Conservation (phyloP, 1,139 yeast genomes). For the Hemisphaericaspora lyxosophila region DNA sequence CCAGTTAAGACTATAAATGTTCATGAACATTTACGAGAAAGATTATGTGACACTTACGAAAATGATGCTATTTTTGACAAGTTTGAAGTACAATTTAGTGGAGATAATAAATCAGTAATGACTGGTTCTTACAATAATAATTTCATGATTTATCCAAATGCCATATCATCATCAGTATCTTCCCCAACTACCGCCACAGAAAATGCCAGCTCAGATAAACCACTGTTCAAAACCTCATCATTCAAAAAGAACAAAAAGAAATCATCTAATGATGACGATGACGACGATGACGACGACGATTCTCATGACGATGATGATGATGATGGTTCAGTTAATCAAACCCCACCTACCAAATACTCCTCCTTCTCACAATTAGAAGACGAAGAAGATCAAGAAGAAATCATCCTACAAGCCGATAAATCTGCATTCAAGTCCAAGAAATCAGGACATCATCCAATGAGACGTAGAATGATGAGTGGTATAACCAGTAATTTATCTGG, state of each 20-base stretch:
- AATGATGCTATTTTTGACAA: slow-evolving; percentile 98
- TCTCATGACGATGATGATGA: slow-evolving; percentile 41
- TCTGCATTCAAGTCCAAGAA: slow-evolving; percentile 89
- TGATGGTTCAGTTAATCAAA: slow-evolving; percentile 40
- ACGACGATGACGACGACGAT: slow-evolving; percentile 29
- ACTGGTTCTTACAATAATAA: slow-evolving; percentile 97
- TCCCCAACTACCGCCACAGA: slow-evolving; percentile 14
- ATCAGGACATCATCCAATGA: slow-evolving; percentile 34
- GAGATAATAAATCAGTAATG: slow-evolving; percentile 90
- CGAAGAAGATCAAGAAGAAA: slow-evolving; percentile 66
- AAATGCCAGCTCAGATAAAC: slow-evolving; percentile 8
- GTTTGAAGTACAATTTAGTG: slow-evolving; percentile 93
- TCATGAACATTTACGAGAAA: slow-evolving; percentile 91
- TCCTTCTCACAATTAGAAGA: slow-evolving; percentile 36
- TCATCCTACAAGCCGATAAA: slow-evolving; percentile 95
- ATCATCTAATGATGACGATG: slow-evolving; percentile 13
- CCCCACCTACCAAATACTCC: slow-evolving; percentile 34
- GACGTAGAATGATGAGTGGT: slow-evolving; percentile 49
- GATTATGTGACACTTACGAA: slow-evolving; percentile 95
- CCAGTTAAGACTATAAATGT: slow-evolving; percentile 93
- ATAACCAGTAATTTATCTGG: slow-evolving; percentile 33
- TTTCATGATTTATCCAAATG: slow-evolving; percentile 94
- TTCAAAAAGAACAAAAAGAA: slow-evolving; percentile 18
- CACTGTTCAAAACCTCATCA: slow-evolving; percentile 11
- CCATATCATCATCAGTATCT: slow-evolving; percentile 39